Base-by-base conservation (phyloP, 2,329 filamentous ascomycete species). In the Microdochium paspali region DNA sequence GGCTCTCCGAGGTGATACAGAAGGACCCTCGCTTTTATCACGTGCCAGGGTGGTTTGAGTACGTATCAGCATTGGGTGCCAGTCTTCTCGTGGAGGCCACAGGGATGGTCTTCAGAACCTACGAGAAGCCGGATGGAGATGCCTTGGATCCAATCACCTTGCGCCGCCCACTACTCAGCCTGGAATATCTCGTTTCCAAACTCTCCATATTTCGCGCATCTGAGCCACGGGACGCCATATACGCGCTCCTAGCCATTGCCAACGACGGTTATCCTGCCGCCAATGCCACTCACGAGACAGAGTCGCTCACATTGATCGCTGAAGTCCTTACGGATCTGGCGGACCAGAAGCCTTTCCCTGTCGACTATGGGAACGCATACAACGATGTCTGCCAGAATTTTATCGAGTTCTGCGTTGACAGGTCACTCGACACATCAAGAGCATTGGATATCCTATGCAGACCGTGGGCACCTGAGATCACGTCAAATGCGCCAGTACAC, bases 371-470 rank as follows among this genome's bases (percentile, higher is more conserved):
- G 1, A 31, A 47, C 4, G 53, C 59, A 3, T 59, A 59, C 24
- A 44, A 49, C 2, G 62, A 68, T 30, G 57, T 66, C 2, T 66
- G 56, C 47, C 53, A 56, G 24, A 56, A 66, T 9, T 68, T 68
- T 43, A 52, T 67, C 12, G 20, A 55, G 9, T 67, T 66, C 44
- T 56, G 50, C 15, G 63, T 67, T 6, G 23, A 48, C 6, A 50
- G 24, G 10, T 46, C 44, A 13, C 23, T 45, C 3, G 57, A 65
- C 35, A 49, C 46, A 1, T 52, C 46, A 2, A 53, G 53, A 23
- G 59, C 64, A 5, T 44, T 69, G 20, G 66, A 69, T 49, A 61
- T 69, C 9, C 53, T 69, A 4, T 67, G 66, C 39, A 53, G 66
- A 4, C 66, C 66, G 0, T 69, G 66, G 66, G 64, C 65, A 1